These are phyloP conservation scores for Epicoccum sorghinum DNA, from an alignment of 2,329 filamentous ascomycete genomes.

Conservation along the genomic window DNA sequence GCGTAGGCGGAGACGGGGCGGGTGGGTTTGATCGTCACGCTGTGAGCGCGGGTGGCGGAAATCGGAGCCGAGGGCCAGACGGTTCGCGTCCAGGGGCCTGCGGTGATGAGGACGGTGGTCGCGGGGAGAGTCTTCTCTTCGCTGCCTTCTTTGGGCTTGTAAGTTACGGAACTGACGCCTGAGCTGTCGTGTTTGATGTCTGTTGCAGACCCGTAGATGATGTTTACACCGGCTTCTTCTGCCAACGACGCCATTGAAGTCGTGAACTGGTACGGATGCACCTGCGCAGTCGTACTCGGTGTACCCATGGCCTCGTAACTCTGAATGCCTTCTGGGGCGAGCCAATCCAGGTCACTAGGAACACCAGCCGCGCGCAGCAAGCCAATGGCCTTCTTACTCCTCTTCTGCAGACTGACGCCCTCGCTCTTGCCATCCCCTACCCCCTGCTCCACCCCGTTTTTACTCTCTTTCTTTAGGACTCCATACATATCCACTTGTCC, in stretches of 20 bases:
- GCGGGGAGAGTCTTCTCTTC: constrained; percentile 55
- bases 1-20: constrained; percentile 72
- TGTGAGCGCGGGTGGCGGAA: constrained; percentile 65
- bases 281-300: constrained; percentile 82
- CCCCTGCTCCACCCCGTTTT: constrained; percentile 36
- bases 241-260: constrained; percentile 81
- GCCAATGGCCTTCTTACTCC: constrained; percentile 56
- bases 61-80: constrained; percentile 64
- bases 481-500: constrained; percentile 66
- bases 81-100: constrained; percentile 66
- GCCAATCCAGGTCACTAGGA: constrained; percentile 83
- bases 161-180: constrained; percentile 67
- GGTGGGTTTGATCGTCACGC: constrained; percentile 64
- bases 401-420: constrained; percentile 56
- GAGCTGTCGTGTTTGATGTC: constrained; percentile 65
- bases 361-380: constrained; percentile 65
- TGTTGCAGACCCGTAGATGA: constrained; percentile 73
- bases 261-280: constrained; percentile 91
- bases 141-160: constrained; percentile 58
- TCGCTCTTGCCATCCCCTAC: not conserved
- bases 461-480: constrained; percentile 33
- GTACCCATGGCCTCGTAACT: constrained; percentile 85
- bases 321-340: constrained; percentile 69
- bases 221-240: constrained; percentile 60
- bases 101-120: constrained; percentile 63